These are phyloP conservation scores for Gaeumannomyces tritici DNA, from an alignment of 2,329 filamentous ascomycete species.

Conservation along the genomic window DNA sequence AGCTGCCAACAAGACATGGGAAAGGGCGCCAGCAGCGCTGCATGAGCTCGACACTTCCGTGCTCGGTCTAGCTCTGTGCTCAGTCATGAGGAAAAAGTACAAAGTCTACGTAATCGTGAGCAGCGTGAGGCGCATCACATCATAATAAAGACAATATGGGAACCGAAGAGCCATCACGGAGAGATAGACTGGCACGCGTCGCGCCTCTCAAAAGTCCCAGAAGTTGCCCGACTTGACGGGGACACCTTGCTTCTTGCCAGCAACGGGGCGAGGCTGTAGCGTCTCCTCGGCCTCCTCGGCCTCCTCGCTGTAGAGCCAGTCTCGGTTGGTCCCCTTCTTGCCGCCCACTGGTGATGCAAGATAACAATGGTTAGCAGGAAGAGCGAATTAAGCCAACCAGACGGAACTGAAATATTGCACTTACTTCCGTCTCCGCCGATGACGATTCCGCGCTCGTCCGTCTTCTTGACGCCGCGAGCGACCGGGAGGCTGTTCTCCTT, in stretches of 20 bases:
- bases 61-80: neutral
- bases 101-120: neutral
- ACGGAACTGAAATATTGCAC: neutral
- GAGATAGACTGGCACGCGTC: neutral
- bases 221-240: slow-evolving; percentile 27
- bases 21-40: too few species aligned
- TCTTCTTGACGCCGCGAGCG: slow-evolving; percentile 6
- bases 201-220: slow-evolving; percentile 31
- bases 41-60: neutral
- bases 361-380: neutral
- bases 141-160: neutral
- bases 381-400: neutral
- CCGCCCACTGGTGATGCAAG: slow-evolving; percentile 49
- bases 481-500: slow-evolving; percentile 40
- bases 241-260: slow-evolving; percentile 27
- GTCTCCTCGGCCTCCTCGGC: slow-evolving; percentile 31
- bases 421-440: slow-evolving; percentile 46
- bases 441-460: slow-evolving; percentile 26
- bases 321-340: slow-evolving; percentile 36
- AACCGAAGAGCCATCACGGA: neutral
- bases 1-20: too few species aligned
- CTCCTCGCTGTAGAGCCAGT: slow-evolving; percentile 50
- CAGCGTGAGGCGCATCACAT: neutral
- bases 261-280: slow-evolving; percentile 19
- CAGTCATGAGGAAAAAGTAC: neutral